Base-by-base conservation (phyloP, 176 grass and related monocot genomes). In the Melocanna baccifera region DNA sequence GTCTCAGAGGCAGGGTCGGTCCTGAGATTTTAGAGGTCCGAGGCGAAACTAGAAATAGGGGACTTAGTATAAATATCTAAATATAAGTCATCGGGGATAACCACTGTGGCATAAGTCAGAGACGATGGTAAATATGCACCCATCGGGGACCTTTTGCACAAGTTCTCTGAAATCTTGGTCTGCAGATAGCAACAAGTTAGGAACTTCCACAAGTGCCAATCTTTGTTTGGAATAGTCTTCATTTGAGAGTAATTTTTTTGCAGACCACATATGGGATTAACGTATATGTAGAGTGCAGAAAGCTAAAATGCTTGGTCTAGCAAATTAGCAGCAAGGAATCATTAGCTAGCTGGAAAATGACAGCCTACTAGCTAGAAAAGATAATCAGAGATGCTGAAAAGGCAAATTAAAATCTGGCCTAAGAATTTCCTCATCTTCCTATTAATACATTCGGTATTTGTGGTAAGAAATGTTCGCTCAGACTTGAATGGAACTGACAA, bases 21-120 rank as follows among this genome's bases (percentile, higher is more conserved):
- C n/a, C n/a, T n/a, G n/a, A n/a, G n/a, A n/a, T n/a, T n/a, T n/a
- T n/a, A n/a, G n/a, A n/a, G n/a, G n/a, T n/a, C n/a, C n/a, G n/a
- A n/a, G n/a, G n/a, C n/a, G n/a, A n/a, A n/a, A n/a, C n/a, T n/a
- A n/a, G n/a, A n/a, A n/a, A n/a, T n/a, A n/a, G n/a, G n/a, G n/a
- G n/a, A n/a, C n/a, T n/a, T n/a, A n/a, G n/a, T n/a, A n/a, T n/a
- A n/a, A n/a, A n/a, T n/a, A n/a, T n/a, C n/a, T n/a, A n/a, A n/a
- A n/a, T n/a, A n/a, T n/a, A n/a, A n/a, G n/a, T n/a, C n/a, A n/a
- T n/a, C n/a, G n/a, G n/a, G n/a, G n/a, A n/a, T n/a, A n/a, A 64
- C 96, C 96, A 79, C 96, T 98, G 59, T 98, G 96, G 91, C 96
- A 98, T 12, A 93, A 98, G 57, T 98, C 96, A 12, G 93, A 95